A percentile compares a stretch with the other conserved stretches of the same genome.
phyloP scores from a whole-genome alignment of 805 yeast genomes.

The Cyberlindnera mississippiensis region DNA sequence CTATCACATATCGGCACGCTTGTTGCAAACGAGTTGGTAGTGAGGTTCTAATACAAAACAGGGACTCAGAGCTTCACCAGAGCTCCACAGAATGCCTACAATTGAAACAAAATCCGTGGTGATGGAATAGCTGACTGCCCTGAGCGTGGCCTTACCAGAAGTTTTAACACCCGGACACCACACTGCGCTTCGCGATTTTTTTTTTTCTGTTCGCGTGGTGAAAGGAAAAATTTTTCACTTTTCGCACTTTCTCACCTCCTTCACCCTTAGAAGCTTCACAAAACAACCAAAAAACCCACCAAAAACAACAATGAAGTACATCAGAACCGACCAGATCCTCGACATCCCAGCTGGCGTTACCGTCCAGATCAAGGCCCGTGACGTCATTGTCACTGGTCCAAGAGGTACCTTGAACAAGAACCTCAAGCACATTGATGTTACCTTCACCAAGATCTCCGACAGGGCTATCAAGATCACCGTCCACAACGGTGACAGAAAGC shows the following conservation, averaged over 20 bases:
- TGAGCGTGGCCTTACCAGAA: too few species aligned
- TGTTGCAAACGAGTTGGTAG: too few species aligned
- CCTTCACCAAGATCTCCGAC: slow-evolving; percentile 76
- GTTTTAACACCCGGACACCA: too few species aligned
- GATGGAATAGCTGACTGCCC: too few species aligned
- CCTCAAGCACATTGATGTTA: slow-evolving; percentile 91
- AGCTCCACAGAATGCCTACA: too few species aligned
- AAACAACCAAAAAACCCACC: neutral
- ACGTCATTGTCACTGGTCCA: slow-evolving; percentile 91
- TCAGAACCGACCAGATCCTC: slow-evolving; percentile 80
- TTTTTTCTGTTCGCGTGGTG: neutral
- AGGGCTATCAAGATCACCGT: slow-evolving; percentile 82
- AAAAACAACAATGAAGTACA: slow-evolving; percentile 73
- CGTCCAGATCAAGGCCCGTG: slow-evolving; percentile 88
- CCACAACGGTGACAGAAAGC: slow-evolving; percentile 99
- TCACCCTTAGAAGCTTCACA: neutral
- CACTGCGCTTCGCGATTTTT: too few species aligned
- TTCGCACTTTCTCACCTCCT: neutral
- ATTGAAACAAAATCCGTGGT: too few species aligned
- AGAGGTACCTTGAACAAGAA: slow-evolving; percentile 91
- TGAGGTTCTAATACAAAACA: too few species aligned
- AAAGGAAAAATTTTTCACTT: slow-evolving; percentile 5
- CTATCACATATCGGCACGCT: too few species aligned
- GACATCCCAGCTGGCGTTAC: slow-evolving; percentile 91
- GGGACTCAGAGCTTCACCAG: too few species aligned